phyloP scores from a whole-genome alignment of 768 basidiomycete genomes.

The Agrocybe chaxingu region DNA sequence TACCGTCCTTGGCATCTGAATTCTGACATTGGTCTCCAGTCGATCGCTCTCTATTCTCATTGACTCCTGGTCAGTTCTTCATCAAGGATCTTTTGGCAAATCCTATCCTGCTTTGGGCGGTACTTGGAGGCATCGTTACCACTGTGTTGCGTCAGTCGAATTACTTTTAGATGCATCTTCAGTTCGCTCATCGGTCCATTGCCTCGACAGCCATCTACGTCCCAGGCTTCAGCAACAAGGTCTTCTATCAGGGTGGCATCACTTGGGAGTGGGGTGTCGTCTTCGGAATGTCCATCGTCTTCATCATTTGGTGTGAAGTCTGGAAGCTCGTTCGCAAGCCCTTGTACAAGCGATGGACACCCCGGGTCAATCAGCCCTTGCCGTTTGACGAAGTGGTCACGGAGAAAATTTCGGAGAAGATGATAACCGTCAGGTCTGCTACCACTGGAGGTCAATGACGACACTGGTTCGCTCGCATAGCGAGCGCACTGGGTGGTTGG shows the following conservation, averaged over 20 bases:
- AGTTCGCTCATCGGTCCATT: not conserved
- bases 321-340: slow-evolving; percentile 32
- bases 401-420: too few relatives aligned
- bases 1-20: not conserved
- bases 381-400: not conserved
- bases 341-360: slow-evolving; percentile 27
- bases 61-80: slow-evolving; percentile 32
- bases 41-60: slow-evolving; percentile 33
- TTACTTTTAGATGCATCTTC: not conserved
- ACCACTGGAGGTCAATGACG: too few relatives aligned
- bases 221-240: slow-evolving; percentile 31
- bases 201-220: slow-evolving; percentile 31
- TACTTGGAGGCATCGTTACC: slow-evolving; percentile 30
- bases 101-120: slow-evolving; percentile 31
- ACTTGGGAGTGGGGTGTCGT: slow-evolving; percentile 39
- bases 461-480: too few relatives aligned
- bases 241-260: slow-evolving; percentile 37
- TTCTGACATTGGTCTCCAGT: not conserved
- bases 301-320: slow-evolving; percentile 33
- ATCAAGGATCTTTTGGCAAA: slow-evolving; percentile 33
- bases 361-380: not conserved
- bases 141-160: slow-evolving; percentile 32
- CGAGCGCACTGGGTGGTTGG: too few relatives aligned
- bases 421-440: too few relatives aligned
- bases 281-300: slow-evolving; percentile 32